Evolutionary conservation across 208 protist species (phyloP), one percentile per base, ranked within the genome.

Genomic region (Crithidia thermophila): DNA sequence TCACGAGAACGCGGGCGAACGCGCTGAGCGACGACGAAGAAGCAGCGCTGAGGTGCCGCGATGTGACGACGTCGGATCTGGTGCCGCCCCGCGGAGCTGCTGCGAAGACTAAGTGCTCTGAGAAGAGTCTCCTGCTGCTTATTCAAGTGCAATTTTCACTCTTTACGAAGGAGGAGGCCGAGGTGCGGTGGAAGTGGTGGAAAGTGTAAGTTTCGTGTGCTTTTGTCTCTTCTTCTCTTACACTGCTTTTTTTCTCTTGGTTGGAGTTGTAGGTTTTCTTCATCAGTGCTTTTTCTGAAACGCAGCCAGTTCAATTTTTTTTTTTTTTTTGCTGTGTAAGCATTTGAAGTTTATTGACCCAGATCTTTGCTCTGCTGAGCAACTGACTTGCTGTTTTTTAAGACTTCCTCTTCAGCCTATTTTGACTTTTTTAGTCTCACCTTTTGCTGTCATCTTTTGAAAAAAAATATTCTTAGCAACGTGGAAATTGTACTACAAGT

Each of bases 121-220:
- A 77, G 40, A 75, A 78, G 52, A 78, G 60, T 28, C 55, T 88
- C 0, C 70, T 88, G 21, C 63, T 88, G 14, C 70, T 88, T 31
- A 85, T 88, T 63, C 82, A 88, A 40, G 55, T 88, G 4, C 66
- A 78, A 20, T 85, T 88, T 43, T 45, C 77, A 1, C 64, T 88
- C 33, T 88, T 88, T 43, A 65, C 64, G 20, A 37, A 75, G 5
- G 78, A 85, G 18, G 79, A 84, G 23, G 75, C 59, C 0, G 75
- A 88, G 28, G 67, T 88, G 13, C 64, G 79, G 27, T 88, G 82
- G 79, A 71, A 73, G 42, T 88, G 82, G 82, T 82, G 71, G 71
- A 71, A 69, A 10, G 67, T 85, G 63, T 84, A 56, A 37, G 42
- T 14, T 39, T 33, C 21, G 46, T 9, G 11, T 23, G 27, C n/a